phyloP scores from a whole-genome alignment of 208 protist species.

The Acanthamoeba lenticulata region DNA sequence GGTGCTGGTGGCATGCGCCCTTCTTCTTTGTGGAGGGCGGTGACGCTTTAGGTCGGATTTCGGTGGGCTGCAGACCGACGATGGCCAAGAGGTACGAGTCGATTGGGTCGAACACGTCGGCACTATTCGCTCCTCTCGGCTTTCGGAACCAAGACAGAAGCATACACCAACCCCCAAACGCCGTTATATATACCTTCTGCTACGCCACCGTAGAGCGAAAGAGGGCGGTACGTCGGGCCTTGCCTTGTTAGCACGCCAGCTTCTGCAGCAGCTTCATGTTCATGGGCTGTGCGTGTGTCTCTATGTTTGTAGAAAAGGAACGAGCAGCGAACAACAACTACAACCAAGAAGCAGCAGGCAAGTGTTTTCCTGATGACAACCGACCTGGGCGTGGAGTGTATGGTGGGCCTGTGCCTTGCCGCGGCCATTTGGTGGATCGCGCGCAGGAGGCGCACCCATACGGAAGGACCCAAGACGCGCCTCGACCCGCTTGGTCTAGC shows the following conservation, averaged over 20 bases:
- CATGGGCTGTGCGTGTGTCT: background rate
- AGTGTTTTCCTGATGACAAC: background rate
- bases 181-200: background rate
- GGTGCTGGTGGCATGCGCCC: background rate
- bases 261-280: background rate
- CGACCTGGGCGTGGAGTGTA: conserved; percentile 7
- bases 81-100: background rate
- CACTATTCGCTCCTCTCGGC: background rate
- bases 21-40: background rate
- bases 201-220: no score
- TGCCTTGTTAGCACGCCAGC: background rate
- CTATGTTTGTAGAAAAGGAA: background rate
- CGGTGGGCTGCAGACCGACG: background rate
- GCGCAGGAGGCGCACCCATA: conserved; percentile 8
- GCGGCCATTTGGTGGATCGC: background rate
- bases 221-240: background rate
- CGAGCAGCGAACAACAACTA: background rate
- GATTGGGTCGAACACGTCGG: background rate
- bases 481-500: background rate
- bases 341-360: background rate
- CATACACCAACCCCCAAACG: background rate
- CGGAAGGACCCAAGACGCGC: background rate
- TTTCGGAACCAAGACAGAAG: background rate
- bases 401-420: conserved; percentile 2
- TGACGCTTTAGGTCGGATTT: background rate